These are phyloP conservation scores for Euphrasia arctica DNA, from an alignment of 305 asterid species.

Conservation along the genomic window DNA sequence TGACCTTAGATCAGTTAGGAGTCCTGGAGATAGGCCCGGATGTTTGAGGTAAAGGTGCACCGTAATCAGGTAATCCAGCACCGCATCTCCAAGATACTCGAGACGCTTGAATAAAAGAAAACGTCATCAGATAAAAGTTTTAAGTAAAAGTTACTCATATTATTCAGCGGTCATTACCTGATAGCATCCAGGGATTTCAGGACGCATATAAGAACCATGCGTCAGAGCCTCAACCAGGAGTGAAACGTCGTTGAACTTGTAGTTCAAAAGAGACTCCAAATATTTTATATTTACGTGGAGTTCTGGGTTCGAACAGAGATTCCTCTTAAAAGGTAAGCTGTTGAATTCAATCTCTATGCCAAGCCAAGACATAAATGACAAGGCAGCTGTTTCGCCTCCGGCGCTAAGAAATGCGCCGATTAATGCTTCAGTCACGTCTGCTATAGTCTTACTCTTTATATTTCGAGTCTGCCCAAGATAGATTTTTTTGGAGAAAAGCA, in stretches of 20 bases:
- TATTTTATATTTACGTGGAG: constrained; percentile 37
- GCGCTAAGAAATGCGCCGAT: constrained; percentile 71
- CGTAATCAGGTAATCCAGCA: constrained; percentile 68
- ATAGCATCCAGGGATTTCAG: constrained; percentile 76
- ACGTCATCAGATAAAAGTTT: not conserved
- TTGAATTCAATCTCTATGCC: constrained; percentile 50
- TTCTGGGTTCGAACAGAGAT: constrained; percentile 40
- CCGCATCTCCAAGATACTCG: constrained; percentile 91
- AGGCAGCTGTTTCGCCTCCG: constrained; percentile 67
- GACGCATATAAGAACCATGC: constrained; percentile 83
- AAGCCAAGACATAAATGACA: constrained; percentile 74
- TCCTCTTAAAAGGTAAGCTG: constrained; percentile 38
- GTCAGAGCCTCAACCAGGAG: constrained; percentile 82
- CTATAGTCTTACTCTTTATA: constrained; percentile 51
- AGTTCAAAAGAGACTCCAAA: constrained; percentile 51
- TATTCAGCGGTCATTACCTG: constrained; percentile 46
- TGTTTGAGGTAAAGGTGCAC: constrained; percentile 47
- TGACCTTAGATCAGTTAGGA: constrained; percentile 78
- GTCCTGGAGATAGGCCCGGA: constrained; percentile 63
- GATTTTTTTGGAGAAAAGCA: constrained; percentile 30
- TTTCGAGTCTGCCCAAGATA: constrained; percentile 33
- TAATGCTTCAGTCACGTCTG: constrained; percentile 83
- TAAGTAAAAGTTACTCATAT: no score
- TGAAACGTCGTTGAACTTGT: constrained; percentile 55
- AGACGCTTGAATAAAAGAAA: constrained; percentile 50